Conservation (phyloP, 2,329 filamentous ascomycete species). For the Dryadomyces sulphureus region DNA sequence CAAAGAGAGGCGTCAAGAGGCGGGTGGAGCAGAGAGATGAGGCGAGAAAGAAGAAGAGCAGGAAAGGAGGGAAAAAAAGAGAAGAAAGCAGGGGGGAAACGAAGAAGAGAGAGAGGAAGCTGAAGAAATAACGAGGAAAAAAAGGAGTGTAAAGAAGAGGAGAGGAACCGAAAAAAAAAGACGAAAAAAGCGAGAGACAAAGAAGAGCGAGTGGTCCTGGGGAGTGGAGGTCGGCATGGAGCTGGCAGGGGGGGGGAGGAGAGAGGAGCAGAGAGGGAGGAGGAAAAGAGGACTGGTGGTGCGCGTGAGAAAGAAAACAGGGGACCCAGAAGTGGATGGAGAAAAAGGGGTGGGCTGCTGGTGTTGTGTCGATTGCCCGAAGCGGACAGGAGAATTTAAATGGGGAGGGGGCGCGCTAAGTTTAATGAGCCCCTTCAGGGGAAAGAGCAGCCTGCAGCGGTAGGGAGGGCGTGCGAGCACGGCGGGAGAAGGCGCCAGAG, state of each 20-base stretch:
- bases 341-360: slow-evolving; percentile 12
- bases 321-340: slow-evolving; percentile 11
- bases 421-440: slow-evolving; percentile 22
- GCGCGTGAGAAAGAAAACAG: slow-evolving; percentile 5
- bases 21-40: not conserved
- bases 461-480: not conserved
- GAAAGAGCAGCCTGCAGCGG: slow-evolving; percentile 3
- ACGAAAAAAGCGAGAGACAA: slow-evolving; percentile 5
- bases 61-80: slow-evolving; percentile 11
- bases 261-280: slow-evolving; percentile 3
- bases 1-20: slow-evolving; percentile 10
- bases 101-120: slow-evolving; percentile 4
- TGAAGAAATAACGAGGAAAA: not conserved
- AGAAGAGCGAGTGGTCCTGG: slow-evolving; percentile 6
- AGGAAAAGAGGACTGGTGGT: not conserved
- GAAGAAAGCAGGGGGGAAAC: slow-evolving; percentile 7
- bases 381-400: slow-evolving; percentile 19
- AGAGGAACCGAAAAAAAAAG: slow-evolving; percentile 4
- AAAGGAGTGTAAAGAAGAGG: slow-evolving; percentile 2
- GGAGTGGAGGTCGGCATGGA: slow-evolving; percentile 3
- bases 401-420: slow-evolving; percentile 25
- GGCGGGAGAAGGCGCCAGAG: not conserved
- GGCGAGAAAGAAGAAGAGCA: slow-evolving; percentile 3
- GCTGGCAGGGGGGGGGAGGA: not conserved
- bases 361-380: slow-evolving; percentile 21